Percentiles rank a stretch among this genome's conserved stretches.
Evolutionary conservation across 176 grass and related monocot genomes (phyloP).

Genomic region (Bonia amplexicaulis): DNA sequence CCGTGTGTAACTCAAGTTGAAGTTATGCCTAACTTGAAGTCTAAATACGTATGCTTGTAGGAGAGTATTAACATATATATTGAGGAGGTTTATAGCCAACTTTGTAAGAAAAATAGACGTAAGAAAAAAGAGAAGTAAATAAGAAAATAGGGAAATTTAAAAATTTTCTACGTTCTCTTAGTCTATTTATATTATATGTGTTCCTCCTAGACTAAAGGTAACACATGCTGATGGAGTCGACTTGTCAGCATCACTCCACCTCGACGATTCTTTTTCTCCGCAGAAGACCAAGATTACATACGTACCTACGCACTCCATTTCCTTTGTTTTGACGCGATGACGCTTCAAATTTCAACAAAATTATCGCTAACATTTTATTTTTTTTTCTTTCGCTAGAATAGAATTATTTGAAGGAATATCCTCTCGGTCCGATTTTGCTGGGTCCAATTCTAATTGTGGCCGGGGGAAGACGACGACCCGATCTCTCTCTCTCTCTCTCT

Average conservation of each 20-base stretch:
- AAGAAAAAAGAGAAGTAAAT: too few relatives aligned
- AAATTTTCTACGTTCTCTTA: too few relatives aligned
- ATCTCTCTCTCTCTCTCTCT: too few relatives aligned
- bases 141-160: too few relatives aligned
- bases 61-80: too few relatives aligned
- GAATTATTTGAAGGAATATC: neutral
- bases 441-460: neutral
- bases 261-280: neutral
- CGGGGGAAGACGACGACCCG: neutral
- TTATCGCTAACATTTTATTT: neutral
- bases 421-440: neutral
- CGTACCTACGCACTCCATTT: neutral
- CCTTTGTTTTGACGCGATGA: conserved; percentile 1
- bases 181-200: too few relatives aligned
- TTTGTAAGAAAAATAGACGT: too few relatives aligned
- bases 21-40: too few relatives aligned
- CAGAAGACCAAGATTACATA: neutral
- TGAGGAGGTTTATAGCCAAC: too few relatives aligned
- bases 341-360: neutral
- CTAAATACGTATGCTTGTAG: too few relatives aligned
- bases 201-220: too few relatives aligned
- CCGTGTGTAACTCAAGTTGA: too few relatives aligned
- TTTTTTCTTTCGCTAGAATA: neutral
- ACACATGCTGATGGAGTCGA: neutral
- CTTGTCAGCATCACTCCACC: neutral